These are phyloP conservation scores for Aegilops umbellulata DNA, from an alignment of 176 grass and related monocot species.

Conservation along the genomic window DNA sequence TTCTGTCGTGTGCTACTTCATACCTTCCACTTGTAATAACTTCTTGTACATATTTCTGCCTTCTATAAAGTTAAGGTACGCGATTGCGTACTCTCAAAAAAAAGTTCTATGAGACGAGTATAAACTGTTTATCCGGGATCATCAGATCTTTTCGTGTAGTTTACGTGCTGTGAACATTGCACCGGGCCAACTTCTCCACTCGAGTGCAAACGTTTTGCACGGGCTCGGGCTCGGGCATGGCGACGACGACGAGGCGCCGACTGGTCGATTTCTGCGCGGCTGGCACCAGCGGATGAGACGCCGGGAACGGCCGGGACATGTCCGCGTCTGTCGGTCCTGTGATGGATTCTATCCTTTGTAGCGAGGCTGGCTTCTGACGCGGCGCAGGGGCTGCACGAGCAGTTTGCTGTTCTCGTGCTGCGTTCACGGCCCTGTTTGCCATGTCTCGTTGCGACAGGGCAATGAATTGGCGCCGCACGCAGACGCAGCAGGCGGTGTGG, in stretches of 20 bases:
- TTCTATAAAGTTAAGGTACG: too few species aligned
- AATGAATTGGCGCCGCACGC: background rate
- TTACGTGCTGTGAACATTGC: background rate
- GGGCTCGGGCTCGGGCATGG: background rate
- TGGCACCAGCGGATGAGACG: background rate
- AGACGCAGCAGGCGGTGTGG: background rate
- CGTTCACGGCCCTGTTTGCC: background rate
- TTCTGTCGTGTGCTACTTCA: too few species aligned
- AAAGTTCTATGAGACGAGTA: too few species aligned
- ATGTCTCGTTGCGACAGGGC: background rate
- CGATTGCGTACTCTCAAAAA: too few species aligned
- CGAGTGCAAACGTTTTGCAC: background rate
- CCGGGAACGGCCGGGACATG: background rate
- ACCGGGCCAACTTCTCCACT: background rate
- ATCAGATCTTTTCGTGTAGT: too few species aligned
- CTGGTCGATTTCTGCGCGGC: background rate
- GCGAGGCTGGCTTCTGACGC: background rate
- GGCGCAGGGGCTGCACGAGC: background rate
- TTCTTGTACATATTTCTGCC: too few species aligned
- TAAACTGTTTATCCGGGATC: too few species aligned
- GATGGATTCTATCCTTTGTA: background rate
- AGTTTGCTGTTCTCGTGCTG: background rate
- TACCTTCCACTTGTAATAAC: too few species aligned
- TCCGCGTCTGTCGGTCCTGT: background rate
- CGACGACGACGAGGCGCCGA: too few species aligned